These are phyloP conservation scores for Fusarium sp. DNA, from an alignment of 2,329 filamentous ascomycete species.

Conservation along the genomic window DNA sequence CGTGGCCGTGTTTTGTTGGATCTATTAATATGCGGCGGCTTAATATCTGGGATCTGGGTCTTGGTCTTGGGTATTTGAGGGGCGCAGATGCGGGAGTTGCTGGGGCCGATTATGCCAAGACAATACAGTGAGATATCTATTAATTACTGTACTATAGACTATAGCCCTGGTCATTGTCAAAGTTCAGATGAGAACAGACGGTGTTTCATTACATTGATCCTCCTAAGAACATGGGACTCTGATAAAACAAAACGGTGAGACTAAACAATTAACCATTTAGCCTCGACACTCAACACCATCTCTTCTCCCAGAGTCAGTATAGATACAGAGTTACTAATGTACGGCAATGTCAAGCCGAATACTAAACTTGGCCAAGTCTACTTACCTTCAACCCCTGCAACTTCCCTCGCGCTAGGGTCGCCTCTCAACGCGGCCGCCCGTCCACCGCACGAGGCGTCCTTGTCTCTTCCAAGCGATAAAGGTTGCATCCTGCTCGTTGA, in stretches of 20 bases:
- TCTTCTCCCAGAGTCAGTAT: neutral
- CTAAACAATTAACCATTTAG: slow-evolving; percentile 11
- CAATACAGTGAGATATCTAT: neutral
- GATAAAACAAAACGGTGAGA: slow-evolving; percentile 13
- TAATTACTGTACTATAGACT: neutral
- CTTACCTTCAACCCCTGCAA: neutral
- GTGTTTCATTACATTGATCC: slow-evolving; percentile 21
- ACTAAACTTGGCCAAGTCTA: neutral
- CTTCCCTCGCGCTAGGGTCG: slow-evolving; percentile 35
- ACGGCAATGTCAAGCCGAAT: slow-evolving; percentile 24
- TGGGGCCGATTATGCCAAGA: slow-evolving; percentile 21
- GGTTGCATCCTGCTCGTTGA: neutral
- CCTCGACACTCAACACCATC: neutral
- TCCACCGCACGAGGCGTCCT: slow-evolving; percentile 23
- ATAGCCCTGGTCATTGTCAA: neutral
- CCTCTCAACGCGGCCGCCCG: slow-evolving; percentile 38
- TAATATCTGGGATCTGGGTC: slow-evolving; percentile 16
- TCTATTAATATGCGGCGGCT: neutral
- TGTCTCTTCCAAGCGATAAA: slow-evolving; percentile 22
- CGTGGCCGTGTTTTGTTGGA: slow-evolving; percentile 24
- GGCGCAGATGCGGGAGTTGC: slow-evolving; percentile 19
- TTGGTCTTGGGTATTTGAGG: slow-evolving; percentile 1
- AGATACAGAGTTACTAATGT: neutral
- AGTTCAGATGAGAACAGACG: slow-evolving; percentile 11
- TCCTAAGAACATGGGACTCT: slow-evolving; percentile 5